These are phyloP conservation scores for Termitomyces sp. DNA, from an alignment of 768 basidiomycete genomes.

Conservation along the genomic window DNA sequence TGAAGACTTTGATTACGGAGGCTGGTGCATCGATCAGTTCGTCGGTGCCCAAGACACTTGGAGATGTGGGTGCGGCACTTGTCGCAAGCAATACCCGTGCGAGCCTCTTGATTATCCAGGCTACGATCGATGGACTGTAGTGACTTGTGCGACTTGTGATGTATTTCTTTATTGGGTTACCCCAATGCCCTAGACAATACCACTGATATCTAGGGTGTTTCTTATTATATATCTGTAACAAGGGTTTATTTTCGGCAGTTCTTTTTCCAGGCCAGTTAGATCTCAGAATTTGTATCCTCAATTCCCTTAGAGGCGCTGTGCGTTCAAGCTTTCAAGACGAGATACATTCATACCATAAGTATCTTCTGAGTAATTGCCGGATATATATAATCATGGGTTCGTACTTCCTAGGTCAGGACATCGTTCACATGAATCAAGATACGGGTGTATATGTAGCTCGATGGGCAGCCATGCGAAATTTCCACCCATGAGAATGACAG, in stretches of 20 bases:
- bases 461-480: background rate
- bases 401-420: background rate
- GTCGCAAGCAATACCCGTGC: constrained; percentile 48
- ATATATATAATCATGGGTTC: background rate
- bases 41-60: constrained; percentile 66
- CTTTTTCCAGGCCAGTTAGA: background rate
- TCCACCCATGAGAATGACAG: background rate
- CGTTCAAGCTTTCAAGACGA: background rate
- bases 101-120: constrained; percentile 52
- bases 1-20: constrained; percentile 42
- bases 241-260: background rate
- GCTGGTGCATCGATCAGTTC: constrained; percentile 38
- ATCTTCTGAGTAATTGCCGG: background rate
- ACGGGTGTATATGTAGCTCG: background rate
- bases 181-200: background rate
- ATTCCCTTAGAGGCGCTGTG: no score
- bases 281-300: background rate
- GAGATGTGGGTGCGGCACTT: constrained; percentile 69
- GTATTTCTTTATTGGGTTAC: background rate
- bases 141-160: no score
- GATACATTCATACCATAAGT: background rate
- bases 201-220: background rate
- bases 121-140: background rate
- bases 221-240: background rate
- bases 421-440: background rate